Percentiles rank a stretch among this genome's conserved stretches.
Evolutionary conservation across 345 rosid species (phyloP).

Genomic region (Cochlearia excelsa): DNA sequence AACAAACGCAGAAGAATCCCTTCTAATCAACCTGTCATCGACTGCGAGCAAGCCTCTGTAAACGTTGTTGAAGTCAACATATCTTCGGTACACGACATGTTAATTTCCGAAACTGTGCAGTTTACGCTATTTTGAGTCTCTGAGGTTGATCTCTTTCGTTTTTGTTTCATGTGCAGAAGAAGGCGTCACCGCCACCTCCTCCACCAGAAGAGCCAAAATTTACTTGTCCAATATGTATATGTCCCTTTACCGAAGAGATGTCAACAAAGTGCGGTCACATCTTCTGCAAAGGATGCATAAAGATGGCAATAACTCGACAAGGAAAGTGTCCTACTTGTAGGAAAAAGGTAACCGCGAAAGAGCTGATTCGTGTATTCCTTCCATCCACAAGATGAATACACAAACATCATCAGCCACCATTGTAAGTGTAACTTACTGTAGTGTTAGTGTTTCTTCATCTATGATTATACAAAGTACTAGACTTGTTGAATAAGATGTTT

Average conservation of each 20-base stretch:
- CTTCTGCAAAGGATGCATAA: constrained; percentile 85
- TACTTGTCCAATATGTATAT: constrained; percentile 90
- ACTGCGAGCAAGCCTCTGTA: constrained; percentile 25
- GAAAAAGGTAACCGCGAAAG: constrained; percentile 63
- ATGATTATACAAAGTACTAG: background rate
- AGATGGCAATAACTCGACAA: constrained; percentile 59
- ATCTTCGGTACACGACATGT: constrained; percentile 7
- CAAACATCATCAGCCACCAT: constrained; percentile 17
- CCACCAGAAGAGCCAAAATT: constrained; percentile 82
- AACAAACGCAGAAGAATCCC: constrained; percentile 34
- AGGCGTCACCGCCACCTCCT: constrained; percentile 35
- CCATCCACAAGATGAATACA: constrained; percentile 58
- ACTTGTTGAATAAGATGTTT: background rate
- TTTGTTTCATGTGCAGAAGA: constrained; percentile 13
- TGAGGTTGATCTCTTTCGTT: background rate
- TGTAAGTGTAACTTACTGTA: constrained; percentile 26
- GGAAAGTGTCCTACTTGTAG: constrained; percentile 90
- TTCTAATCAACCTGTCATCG: constrained; percentile 31
- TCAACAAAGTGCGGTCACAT: constrained; percentile 98
- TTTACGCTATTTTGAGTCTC: background rate
- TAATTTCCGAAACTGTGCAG: background rate
- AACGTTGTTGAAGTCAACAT: constrained; percentile 6
- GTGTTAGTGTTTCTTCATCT: background rate
- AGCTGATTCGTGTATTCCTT: constrained; percentile 89
- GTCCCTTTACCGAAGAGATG: constrained; percentile 69